Base-by-base conservation (phyloP, 169 alveolate genomes). In the Cryptosporidium xiaoi region DNA sequence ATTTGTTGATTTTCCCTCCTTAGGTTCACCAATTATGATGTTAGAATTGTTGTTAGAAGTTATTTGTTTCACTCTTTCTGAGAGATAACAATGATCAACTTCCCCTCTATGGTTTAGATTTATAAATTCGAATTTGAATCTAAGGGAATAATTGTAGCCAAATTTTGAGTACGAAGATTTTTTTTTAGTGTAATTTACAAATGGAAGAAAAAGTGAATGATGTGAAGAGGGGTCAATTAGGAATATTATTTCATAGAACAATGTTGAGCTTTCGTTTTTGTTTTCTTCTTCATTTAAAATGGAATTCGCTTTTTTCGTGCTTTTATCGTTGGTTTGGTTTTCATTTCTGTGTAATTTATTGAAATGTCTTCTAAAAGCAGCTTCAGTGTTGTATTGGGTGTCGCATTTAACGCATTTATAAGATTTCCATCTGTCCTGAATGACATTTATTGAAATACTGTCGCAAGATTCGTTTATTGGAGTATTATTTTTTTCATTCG, bases 181-280 rank as follows among this genome's bases (percentile, higher is more conserved):
- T 44, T 33, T 77, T 40, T 56, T 77, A 15, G 64, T 92, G 27
- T 94, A 90, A 84, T 93, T 95, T 62, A 93, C 83, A 95, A 96
- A 95, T 33, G 97, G 94, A 40, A 95, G 83, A 27, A 93, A 71
- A 82, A 94, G 93, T 8, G 96, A 91, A 65, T 95, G 94, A 68
- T 95, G 97, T 33, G 95, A 96, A 84, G 91, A 93, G 31, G 93
- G 87, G 18, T 95, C 92, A 67, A 92, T 69, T 84, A 94, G 92
- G 5, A 95, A 92, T 7, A 91, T 85, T 1, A 96, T 96, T 48
- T 83, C 56, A 90, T 91, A 84, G 8, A 27, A 55, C n/a, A 55
- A 20, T 0, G 2, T 55, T 18, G 31, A 18, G 13, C 27, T 2
- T 40, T 67, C 64, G 8, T 44, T 44, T 90, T 89, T 44, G 8